These are phyloP conservation scores for Erythrophleum ivorense DNA, from an alignment of 331 rosid genomes.

Conservation along the genomic window DNA sequence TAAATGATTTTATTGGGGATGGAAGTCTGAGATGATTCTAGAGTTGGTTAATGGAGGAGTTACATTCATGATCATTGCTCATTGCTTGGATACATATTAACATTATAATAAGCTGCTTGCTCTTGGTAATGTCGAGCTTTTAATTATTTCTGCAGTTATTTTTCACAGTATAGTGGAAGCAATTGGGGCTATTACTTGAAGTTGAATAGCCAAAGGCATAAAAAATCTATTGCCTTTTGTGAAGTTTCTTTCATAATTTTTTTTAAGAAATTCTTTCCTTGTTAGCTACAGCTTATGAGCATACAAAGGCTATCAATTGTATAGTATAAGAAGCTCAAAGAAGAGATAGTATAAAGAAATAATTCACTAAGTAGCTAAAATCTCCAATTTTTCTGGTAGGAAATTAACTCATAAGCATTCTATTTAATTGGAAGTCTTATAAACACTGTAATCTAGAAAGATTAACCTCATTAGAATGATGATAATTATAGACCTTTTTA, in stretches of 20 bases:
- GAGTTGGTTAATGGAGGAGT: constrained; percentile 22
- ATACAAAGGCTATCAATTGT: constrained; percentile 22
- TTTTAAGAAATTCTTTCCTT: neutral
- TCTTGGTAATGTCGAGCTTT: constrained; percentile 9
- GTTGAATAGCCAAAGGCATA: constrained; percentile 23
- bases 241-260: constrained; percentile 1
- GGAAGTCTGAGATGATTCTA: constrained; percentile 1
- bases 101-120: constrained; percentile 18
- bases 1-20: neutral
- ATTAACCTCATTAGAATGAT: neutral
- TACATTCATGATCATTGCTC: constrained; percentile 14
- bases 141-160: constrained; percentile 12
- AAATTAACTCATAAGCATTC: neutral
- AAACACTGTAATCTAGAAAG: neutral
- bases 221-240: neutral
- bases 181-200: constrained; percentile 9
- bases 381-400: neutral
- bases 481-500: neutral
- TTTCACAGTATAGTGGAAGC: constrained; percentile 14
- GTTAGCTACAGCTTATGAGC: constrained; percentile 6
- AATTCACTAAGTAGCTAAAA: constrained; percentile 10
- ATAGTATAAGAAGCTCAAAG: neutral
- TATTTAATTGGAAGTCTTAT: neutral
- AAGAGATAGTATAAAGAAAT: constrained; percentile 15
- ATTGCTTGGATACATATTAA: constrained; percentile 6